phyloP scores from a whole-genome alignment of 2,329 filamentous ascomycete species.

The Xylariaceae sp. region DNA sequence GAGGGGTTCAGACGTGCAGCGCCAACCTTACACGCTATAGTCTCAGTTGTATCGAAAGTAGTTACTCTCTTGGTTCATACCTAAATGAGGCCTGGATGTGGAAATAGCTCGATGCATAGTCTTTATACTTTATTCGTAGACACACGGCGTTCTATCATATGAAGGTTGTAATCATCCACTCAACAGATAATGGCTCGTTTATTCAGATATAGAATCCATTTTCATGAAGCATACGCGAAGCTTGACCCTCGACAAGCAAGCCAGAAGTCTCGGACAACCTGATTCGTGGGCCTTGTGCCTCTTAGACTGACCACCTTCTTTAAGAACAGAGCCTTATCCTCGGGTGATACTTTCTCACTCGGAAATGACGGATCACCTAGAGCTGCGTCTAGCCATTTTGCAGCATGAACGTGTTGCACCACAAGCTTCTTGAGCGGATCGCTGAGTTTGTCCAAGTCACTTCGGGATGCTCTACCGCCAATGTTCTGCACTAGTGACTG shows the following conservation, averaged over 20 bases:
- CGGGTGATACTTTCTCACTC: slow-evolving; percentile 51
- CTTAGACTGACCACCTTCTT: slow-evolving; percentile 64
- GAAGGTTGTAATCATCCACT: too few relatives aligned
- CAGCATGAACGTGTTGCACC: slow-evolving; percentile 49
- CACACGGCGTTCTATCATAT: too few relatives aligned
- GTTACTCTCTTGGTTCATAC: too few relatives aligned
- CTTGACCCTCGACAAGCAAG: slow-evolving; percentile 58
- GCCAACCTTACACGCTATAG: too few relatives aligned
- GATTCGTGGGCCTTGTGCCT: slow-evolving; percentile 60
- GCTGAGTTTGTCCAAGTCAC: slow-evolving; percentile 66
- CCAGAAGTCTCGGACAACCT: slow-evolving; percentile 69
- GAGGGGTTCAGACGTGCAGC: too few relatives aligned
- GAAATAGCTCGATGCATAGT: too few relatives aligned
- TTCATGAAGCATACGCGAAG: slow-evolving; percentile 57
- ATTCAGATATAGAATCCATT: too few relatives aligned
- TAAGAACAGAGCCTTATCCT: slow-evolving; percentile 61
- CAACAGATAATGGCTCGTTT: too few relatives aligned
- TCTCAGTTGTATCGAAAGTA: too few relatives aligned
- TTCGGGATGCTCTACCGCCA: slow-evolving; percentile 63
- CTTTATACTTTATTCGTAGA: too few relatives aligned
- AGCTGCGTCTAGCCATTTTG: slow-evolving; percentile 59
- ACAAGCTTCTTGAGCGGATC: slow-evolving; percentile 69
- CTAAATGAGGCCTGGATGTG: too few relatives aligned
- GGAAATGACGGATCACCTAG: slow-evolving; percentile 53
- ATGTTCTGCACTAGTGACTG: slow-evolving; percentile 60